Evolutionary conservation across 2,329 filamentous ascomycete species (phyloP).

Genomic region (Curvularia sp.): DNA sequence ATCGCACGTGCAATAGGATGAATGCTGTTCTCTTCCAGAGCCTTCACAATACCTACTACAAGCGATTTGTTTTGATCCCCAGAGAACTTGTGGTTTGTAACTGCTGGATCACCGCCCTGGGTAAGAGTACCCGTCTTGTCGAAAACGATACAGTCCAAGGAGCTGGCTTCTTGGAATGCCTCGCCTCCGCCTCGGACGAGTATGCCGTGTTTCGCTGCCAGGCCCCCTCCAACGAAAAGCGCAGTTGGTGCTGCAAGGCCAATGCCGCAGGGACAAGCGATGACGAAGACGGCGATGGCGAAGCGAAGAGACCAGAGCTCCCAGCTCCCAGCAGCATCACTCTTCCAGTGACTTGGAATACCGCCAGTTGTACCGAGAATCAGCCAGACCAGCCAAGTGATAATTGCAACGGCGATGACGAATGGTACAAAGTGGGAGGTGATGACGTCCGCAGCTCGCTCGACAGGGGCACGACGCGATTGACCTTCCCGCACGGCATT

Average conservation of each 20-base stretch:
- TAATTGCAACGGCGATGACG: constrained; percentile 71
- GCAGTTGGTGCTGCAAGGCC: constrained; percentile 86
- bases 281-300: constrained; percentile 85
- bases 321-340: constrained; percentile 67
- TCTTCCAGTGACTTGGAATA: constrained; percentile 65
- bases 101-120: constrained; percentile 71
- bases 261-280: constrained; percentile 84
- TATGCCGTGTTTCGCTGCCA: constrained; percentile 81
- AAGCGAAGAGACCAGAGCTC: constrained; percentile 79
- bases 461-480: constrained; percentile 75
- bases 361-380: constrained; percentile 65
- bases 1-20: constrained; percentile 79
- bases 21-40: constrained; percentile 73
- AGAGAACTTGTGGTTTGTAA: constrained; percentile 63
- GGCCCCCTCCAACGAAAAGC: constrained; percentile 79
- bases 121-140: constrained; percentile 90
- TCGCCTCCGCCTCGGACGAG: constrained; percentile 84
- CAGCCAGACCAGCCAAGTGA: constrained; percentile 77
- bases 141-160: constrained; percentile 79
- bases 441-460: constrained; percentile 74
- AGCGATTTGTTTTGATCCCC: constrained; percentile 42
- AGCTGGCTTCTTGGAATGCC: constrained; percentile 84
- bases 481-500: constrained; percentile 79
- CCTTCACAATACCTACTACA: constrained; percentile 64
- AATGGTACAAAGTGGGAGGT: constrained; percentile 80